Evolutionary conservation across 202 grass and related monocot genomes (phyloP), one percentile per base, ranked within the genome.

Genomic region (Panicum virgatum): DNA sequence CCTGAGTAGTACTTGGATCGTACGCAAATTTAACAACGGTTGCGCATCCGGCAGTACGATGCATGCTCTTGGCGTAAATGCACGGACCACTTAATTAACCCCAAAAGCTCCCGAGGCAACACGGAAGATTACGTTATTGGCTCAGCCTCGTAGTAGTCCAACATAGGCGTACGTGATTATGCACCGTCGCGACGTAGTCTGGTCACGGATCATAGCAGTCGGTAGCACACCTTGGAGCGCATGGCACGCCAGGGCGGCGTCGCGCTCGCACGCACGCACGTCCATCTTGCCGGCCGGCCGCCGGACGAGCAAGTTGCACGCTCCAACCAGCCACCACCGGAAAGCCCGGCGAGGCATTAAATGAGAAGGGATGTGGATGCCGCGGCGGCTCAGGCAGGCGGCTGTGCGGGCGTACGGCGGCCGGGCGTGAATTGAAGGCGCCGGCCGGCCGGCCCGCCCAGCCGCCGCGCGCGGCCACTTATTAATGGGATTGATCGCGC

Each of bases 311-410:
- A 63, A 63, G 60, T 63, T 62, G 59, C 13, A 1, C 29, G 27
- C 29, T 16, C 60, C 59, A 30, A 15, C 60, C 60, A 30, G 60
- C 29, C 27, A 13, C 22, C 69, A 52, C 44, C 69, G 27, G 69
- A 52, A 72, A 72, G 16, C 27, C 46, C 46, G 69, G 69, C 69
- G 69, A n/a, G 2, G 16, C 46, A 72, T 72, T 72, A 72, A 72
- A 72, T 72, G 68, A 19, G 3, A 27, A 25, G 19, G 18, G 64
- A 40, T 12, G 1, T 30, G 30, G 62, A 38, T 19, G 63, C 18
- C 32, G 32, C 62, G 62, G 10, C 54, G 54, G 15, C 30, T 32
- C 61, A 9, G 58, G 62, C 61, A 9, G 58, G 62, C 20, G 34
- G 20, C 32, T 22, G 36, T 30, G 42, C 22, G 42, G 20, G 6